Base-by-base conservation (phyloP, 345 rosid species). In the Salix purpurea region DNA sequence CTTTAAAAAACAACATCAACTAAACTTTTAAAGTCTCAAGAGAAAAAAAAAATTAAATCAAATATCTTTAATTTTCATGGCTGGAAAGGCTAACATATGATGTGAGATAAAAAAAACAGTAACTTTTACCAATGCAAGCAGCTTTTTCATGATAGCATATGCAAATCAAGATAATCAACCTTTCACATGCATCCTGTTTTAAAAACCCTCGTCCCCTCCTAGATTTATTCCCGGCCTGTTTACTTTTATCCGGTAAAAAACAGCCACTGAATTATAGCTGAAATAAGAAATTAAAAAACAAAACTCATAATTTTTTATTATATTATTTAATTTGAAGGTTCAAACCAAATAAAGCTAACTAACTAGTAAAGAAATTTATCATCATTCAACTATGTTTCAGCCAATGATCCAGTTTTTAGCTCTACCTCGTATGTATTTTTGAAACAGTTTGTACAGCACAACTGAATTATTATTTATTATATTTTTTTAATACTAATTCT, bases 121-220 rank as follows among this genome's bases (percentile, higher is more conserved):
- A 42, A 23, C 26, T 65, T 21, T 26, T n/a, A 42, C 46, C 23
- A 46, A 46, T 48, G 80, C 70, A 77, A 9, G 62, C 28, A 71
- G 19, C 37, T 11, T 75, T 66, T 67, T 71, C 72, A 37, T 67
- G 40, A 64, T 60, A 48, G 52, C 7, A 32, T 40, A 32, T 46
- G 65, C 24, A 34, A 71, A 46, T 70, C 52, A 50, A 48, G 69
- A 50, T 39, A 71, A 71, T 64, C 71, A 77, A 71, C 70, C 65
- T 64, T 23, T 70, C 80, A 77, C 80, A 65, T 77, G 80, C 80
- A 46, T 48, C 65, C 34, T 71, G 70, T 64, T 42, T 32, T n/a
- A 8, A 77, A 60, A 77, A 65, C 48, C 74, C n/a, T 46, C 70
- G 10, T 30, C 16, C 30, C 37, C 67, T 26, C 8, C 21, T 8